These are phyloP conservation scores for Powellomyces hirtus DNA, from an alignment of 192 early-diverging fungal genomes.

Conservation along the genomic window DNA sequence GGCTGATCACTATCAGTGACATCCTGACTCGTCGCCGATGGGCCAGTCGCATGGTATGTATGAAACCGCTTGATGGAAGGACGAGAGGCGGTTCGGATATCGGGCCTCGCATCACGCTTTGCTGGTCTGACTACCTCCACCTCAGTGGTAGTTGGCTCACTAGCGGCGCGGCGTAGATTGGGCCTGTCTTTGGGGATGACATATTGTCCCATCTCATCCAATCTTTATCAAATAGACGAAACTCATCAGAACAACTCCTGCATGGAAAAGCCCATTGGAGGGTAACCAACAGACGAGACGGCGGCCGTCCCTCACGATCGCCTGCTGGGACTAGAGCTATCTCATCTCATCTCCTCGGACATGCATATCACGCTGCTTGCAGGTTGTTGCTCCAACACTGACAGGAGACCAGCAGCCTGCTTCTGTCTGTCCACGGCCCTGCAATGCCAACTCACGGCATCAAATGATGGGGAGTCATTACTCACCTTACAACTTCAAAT, in stretches of 20 bases:
- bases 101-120: not conserved
- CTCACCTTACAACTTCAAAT: constrained; percentile 24
- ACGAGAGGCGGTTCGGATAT: constrained; percentile 16
- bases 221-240: not conserved
- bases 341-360: too few relatives aligned
- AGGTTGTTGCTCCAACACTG: too few relatives aligned
- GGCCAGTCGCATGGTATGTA: constrained; percentile 15
- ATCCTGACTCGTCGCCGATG: constrained; percentile 12
- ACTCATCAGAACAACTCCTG: too few relatives aligned
- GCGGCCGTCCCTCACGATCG: too few relatives aligned
- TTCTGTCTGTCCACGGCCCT: too few relatives aligned
- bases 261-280: too few relatives aligned
- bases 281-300: too few relatives aligned
- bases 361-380: too few relatives aligned
- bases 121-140: not conserved
- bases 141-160: constrained; percentile 11
- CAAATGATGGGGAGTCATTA: too few relatives aligned
- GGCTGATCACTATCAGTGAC: not conserved
- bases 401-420: too few relatives aligned
- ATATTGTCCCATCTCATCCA: constrained; percentile 21
- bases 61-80: constrained; percentile 27
- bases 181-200: constrained; percentile 20
- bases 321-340: too few relatives aligned
- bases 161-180: constrained; percentile 17
- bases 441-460: too few relatives aligned